Evolutionary conservation across 768 basidiomycete species (phyloP), one percentile per base, ranked within the genome.

Genomic region (Wakefieldia striispora): DNA sequence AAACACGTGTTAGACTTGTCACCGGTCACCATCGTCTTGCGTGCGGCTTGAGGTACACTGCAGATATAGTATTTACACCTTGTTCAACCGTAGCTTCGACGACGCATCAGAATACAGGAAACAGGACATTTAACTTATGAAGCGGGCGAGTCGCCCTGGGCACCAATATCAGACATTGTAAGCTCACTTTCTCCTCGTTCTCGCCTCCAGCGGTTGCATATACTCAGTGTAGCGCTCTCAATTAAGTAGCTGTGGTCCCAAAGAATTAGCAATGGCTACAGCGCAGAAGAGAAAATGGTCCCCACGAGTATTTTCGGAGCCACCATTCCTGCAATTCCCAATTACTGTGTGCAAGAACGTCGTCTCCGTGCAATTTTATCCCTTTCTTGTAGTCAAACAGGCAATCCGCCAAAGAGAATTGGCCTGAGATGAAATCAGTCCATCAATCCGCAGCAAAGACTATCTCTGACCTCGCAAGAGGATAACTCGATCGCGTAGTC

Each of bases 271-370:
- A 24, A 27, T 20, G 3, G 2, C 3, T 11, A 34, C 14, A 43
- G 12, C 11, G 13, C 35, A 21, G 35, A 23, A 20, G 23, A 13
- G 31, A 20, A 4, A 33, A 19, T 34, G 17, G 23, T 24, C 17
- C 56, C 43, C 42, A 92, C 93, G 84, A 83, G 56, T 89, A 95
- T 69, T 88, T 82, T 49, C 82, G 78, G 39, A 97, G 73, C 82
- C 92, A 97, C 45, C 76, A 74, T 61, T 94, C 92, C 14, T 78
- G 75, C 35, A 97, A 76, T 69, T 97, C 95, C 92, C 94, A 97
- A 60, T 91, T 94, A 37, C 71, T 73, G 58, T 95, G 91, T 4
- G 85, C 84, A n/a, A 97, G 75, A 19, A 93, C 88, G 60, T 97
- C 94, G 56, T 95, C 90, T 12, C 91, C 92, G 51, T 97, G 93